Conservation (phyloP, 148 eudicot genomes). For the Rhododendron griersonianum region DNA sequence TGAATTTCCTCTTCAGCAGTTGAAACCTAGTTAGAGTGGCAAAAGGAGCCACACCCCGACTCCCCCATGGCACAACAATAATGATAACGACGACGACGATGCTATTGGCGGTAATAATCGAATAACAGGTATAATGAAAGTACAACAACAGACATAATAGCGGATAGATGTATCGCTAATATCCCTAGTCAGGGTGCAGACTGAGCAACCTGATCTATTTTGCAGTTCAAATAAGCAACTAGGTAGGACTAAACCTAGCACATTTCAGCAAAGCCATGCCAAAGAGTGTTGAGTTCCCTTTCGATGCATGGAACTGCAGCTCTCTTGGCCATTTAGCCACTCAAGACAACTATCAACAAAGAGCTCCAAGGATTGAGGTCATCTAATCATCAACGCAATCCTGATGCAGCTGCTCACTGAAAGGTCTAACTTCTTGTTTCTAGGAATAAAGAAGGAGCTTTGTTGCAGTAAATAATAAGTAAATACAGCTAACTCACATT, state of each 20-base stretch:
- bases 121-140: not conserved
- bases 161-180: not conserved
- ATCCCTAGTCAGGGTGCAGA: not conserved
- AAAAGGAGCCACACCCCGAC: not conserved
- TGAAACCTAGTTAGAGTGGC: not conserved
- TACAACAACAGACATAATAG: not conserved
- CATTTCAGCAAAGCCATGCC: not conserved
- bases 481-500: conserved; percentile 1
- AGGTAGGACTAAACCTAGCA: not conserved
- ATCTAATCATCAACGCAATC: not conserved
- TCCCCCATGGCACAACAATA: not conserved
- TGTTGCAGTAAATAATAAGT: not conserved
- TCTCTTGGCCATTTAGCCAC: not conserved
- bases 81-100: not conserved
- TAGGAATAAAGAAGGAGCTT: not conserved
- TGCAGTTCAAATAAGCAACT: not conserved
- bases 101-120: not conserved
- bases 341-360: not conserved
- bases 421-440: not conserved
- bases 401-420: not conserved
- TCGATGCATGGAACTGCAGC: not conserved
- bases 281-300: not conserved
- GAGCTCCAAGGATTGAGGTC: not conserved
- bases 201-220: not conserved
- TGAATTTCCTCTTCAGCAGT: not conserved